Evolutionary conservation across 2,329 filamentous ascomycete species (phyloP).

Genomic region (Talaromyces amestolkiae): DNA sequence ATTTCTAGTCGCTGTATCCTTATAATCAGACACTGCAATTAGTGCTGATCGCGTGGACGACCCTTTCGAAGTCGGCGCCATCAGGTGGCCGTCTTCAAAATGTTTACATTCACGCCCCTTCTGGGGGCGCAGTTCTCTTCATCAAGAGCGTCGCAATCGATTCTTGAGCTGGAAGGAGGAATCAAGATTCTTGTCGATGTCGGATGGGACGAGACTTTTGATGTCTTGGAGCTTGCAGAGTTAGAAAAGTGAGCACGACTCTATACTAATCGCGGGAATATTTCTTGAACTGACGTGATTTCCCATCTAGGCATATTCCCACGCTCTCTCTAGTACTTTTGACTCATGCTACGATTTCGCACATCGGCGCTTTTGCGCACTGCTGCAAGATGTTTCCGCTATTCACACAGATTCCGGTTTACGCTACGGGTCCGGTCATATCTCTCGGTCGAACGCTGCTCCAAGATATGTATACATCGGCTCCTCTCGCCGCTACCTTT

Average conservation of each 20-base stretch:
- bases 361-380: slow-evolving; percentile 90
- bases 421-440: slow-evolving; percentile 90
- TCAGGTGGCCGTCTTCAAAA: slow-evolving; percentile 40
- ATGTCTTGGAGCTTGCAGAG: slow-evolving; percentile 75
- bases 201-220: slow-evolving; percentile 92
- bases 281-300: slow-evolving; percentile 19
- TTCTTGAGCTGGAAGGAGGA: slow-evolving; percentile 92
- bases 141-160: slow-evolving; percentile 86
- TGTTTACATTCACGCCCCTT: slow-evolving; percentile 95
- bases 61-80: slow-evolving; percentile 5
- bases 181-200: slow-evolving; percentile 94
- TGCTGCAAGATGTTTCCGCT: slow-evolving; percentile 95
- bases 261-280: not conserved
- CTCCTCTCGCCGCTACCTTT: slow-evolving; percentile 80
- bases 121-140: slow-evolving; percentile 80
- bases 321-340: slow-evolving; percentile 91
- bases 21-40: not conserved
- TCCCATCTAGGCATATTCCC: slow-evolving; percentile 68
- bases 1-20: not conserved
- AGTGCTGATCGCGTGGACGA: slow-evolving; percentile 4
- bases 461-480: slow-evolving; percentile 88
- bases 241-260: slow-evolving; percentile 71
- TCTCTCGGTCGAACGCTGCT: slow-evolving; percentile 85
- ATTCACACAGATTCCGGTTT: slow-evolving; percentile 89
- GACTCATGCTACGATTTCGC: slow-evolving; percentile 87